Base-by-base conservation (phyloP, 345 rosid genomes). In the Anacardium occidentale region DNA sequence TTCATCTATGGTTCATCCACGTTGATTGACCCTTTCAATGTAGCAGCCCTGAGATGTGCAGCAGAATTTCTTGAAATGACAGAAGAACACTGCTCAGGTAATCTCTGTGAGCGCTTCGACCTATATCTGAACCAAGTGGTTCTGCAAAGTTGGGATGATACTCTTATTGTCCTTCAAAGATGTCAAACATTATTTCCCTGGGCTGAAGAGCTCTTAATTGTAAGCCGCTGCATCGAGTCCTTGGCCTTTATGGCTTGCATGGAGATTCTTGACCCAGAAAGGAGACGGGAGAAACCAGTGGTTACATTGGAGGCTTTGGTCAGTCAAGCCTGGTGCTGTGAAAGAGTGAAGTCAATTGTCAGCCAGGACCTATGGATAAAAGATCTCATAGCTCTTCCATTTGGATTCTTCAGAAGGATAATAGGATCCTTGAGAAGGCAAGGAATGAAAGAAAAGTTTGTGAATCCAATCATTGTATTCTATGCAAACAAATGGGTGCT, bases 221-320 rank as follows among this genome's bases (percentile, higher is more conserved):
- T 92, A 25, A 85, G 95, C 83, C 89, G 93, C 17, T 89, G 97
- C 89, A 84, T 88, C 0, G 90, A 91, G 57, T 91, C 93, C 47
- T 74, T 91, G 18, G 91, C 97, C 70, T 91, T 91, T 81, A 89
- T 88, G 87, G 85, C 93, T 34, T 89, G 97, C 70, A 90, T 89
- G 97, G 93, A 90, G 88, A 91, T 91, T 81, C 93, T 91, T 26
- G 97, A 91, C 56, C 95, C 93, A 0, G 97, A 88, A n/a, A 80
- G 89, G 75, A 73, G 88, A 81, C 78, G 83, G 64, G 91, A 85
- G 66, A 79, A 67, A 26, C 91, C 93, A 0, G 85, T 88, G 0
- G 81, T 83, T 32, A 83, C 87, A 34, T 64, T 88, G 70, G 90
- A 88, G 50, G 82, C 79, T 26, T 65, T 89, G 48, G 73, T 78